Evolutionary conservation across 169 alveolate species (phyloP).

Genomic region (Plasmodium sp.): DNA sequence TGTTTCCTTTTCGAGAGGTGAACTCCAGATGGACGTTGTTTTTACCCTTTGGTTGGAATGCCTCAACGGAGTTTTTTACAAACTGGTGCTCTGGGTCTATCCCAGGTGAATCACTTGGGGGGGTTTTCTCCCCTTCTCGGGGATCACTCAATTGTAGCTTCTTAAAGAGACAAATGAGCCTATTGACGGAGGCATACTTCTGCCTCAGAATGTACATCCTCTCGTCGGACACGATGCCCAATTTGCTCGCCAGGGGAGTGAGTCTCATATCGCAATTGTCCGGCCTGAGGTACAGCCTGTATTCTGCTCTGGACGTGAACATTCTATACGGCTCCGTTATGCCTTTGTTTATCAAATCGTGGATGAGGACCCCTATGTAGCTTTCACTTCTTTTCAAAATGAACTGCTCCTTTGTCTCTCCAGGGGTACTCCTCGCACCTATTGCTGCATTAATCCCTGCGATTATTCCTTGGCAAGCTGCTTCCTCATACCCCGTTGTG

Average conservation of each 20-base stretch:
- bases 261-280: conserved; percentile 91
- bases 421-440: conserved; percentile 23
- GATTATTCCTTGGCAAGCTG: conserved; percentile 93
- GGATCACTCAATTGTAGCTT: background rate
- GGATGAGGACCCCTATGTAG: conserved; percentile 92
- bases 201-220: conserved; percentile 76
- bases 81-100: background rate
- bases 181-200: conserved; percentile 71
- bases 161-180: conserved; percentile 28
- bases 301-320: conserved; percentile 93
- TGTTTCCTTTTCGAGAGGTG: background rate
- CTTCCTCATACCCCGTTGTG: conserved; percentile 96
- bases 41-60: background rate
- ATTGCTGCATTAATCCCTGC: conserved; percentile 95
- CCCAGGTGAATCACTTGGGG: background rate
- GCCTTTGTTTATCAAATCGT: conserved; percentile 91
- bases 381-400: conserved; percentile 86
- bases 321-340: conserved; percentile 92
- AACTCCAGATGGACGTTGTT: background rate
- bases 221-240: conserved; percentile 83
- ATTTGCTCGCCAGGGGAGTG: conserved; percentile 81
- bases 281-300: conserved; percentile 86
- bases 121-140: background rate
- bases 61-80: background rate
- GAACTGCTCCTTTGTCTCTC: conserved; percentile 27